Percentiles rank a stretch among this genome's conserved stretches.
Evolutionary conservation across 805 yeast species (phyloP).

Genomic region (Wickerhamomyces mucosus): DNA sequence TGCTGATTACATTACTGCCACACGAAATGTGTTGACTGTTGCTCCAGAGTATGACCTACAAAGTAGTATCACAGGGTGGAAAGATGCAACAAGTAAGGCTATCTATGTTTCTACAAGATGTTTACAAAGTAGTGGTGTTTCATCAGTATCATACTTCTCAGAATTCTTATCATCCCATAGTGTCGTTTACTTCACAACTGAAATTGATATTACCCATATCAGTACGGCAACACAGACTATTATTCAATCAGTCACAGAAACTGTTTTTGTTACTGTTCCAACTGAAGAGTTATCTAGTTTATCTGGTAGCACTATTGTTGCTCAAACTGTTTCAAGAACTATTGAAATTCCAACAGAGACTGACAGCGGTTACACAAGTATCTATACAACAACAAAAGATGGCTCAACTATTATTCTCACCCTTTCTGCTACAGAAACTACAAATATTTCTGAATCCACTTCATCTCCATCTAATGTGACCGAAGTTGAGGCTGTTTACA

Average conservation of each 20-base stretch:
- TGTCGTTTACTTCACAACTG: slow-evolving; percentile 14
- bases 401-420: not conserved
- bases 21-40: slow-evolving; percentile 13
- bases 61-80: slow-evolving; percentile 17
- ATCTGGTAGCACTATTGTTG: not conserved
- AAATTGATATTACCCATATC: slow-evolving; percentile 14
- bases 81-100: slow-evolving; percentile 7
- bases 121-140: slow-evolving; percentile 11
- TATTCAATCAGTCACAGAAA: slow-evolving; percentile 15
- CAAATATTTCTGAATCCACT: not conserved
- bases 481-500: not conserved
- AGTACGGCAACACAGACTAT: slow-evolving; percentile 13
- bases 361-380: not conserved
- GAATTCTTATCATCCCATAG: slow-evolving; percentile 12
- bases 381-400: not conserved
- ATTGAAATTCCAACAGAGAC: not conserved
- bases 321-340: not conserved
- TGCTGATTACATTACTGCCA: slow-evolving; percentile 17
- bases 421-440: not conserved
- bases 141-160: slow-evolving; percentile 13
- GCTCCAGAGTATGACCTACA: slow-evolving; percentile 13
- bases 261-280: slow-evolving; percentile 10
- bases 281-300: not conserved
- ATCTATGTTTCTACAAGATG: slow-evolving; percentile 15
- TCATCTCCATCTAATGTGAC: not conserved